These are phyloP conservation scores for Neobulgaria alba DNA, from an alignment of 2,329 filamentous ascomycete species.

Conservation along the genomic window DNA sequence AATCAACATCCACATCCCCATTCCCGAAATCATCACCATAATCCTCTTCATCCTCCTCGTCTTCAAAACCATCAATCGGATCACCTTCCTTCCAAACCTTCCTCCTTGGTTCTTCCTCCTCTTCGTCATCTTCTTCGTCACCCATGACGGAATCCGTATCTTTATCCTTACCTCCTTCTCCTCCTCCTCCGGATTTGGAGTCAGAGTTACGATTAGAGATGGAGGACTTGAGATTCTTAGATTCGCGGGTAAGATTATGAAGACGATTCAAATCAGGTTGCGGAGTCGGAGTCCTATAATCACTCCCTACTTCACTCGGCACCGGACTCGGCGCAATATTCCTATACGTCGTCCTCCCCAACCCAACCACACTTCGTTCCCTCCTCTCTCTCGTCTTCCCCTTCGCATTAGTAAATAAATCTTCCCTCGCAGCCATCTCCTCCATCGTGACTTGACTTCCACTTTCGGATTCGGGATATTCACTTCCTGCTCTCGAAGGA, in stretches of 20 bases:
- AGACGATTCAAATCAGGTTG: too few species aligned
- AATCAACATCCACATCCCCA: neutral
- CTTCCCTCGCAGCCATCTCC: too few species aligned
- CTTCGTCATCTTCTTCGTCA: too few species aligned
- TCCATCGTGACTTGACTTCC: too few species aligned
- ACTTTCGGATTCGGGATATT: slow-evolving; percentile 1
- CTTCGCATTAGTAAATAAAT: too few species aligned
- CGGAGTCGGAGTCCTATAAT: neutral
- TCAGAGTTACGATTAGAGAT: too few species aligned
- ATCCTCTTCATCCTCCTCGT: neutral
- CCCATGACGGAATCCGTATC: too few species aligned
- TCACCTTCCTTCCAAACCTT: neutral
- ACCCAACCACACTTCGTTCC: neutral
- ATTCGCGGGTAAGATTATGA: too few species aligned
- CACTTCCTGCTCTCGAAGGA: slow-evolving; percentile 27
- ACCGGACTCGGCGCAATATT: neutral
- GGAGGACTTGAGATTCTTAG: too few species aligned
- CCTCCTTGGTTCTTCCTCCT: neutral
- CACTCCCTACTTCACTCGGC: neutral
- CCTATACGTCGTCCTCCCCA: neutral
- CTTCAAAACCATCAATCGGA: neutral
- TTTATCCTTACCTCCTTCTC: neutral
- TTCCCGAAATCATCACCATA: neutral
- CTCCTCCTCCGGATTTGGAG: too few species aligned
- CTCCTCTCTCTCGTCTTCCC: neutral